These are phyloP conservation scores for Avena eriantha DNA, from an alignment of 176 grass and related monocot genomes.

Conservation along the genomic window DNA sequence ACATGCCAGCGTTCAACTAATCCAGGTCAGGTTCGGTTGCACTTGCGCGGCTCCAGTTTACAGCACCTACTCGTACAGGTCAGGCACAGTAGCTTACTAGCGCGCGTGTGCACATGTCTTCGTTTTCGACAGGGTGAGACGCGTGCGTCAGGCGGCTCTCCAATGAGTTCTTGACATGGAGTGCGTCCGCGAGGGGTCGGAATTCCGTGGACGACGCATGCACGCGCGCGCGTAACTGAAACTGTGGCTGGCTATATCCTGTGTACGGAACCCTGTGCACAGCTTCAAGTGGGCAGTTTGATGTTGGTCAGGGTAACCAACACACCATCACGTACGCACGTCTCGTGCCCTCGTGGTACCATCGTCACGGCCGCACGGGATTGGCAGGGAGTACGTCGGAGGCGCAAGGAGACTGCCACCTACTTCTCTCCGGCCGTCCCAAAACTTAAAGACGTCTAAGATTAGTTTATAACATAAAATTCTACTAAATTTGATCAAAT, in stretches of 20 bases:
- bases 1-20: not conserved
- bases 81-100: too few species aligned
- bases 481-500: too few species aligned
- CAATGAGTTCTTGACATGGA: not conserved
- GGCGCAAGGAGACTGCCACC: too few species aligned
- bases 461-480: too few species aligned
- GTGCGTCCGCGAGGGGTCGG: not conserved
- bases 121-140: too few species aligned
- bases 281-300: not conserved
- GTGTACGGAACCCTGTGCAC: not conserved
- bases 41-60: not conserved
- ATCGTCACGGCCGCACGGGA: not conserved
- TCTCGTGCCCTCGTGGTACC: not conserved
- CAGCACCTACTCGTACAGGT: not conserved
- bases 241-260: conserved; percentile 22
- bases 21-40: not conserved
- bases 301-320: conserved; percentile 4
- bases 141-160: too few species aligned
- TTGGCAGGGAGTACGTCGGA: too few species aligned
- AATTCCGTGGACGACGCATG: not conserved
- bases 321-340: not conserved
- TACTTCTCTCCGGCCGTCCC: too few species aligned
- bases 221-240: not conserved
- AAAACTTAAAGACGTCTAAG: too few species aligned
- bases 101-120: too few species aligned